These are phyloP conservation scores for Gaultheria prostrata DNA, from an alignment of 148 eudicot species.

Conservation along the genomic window DNA sequence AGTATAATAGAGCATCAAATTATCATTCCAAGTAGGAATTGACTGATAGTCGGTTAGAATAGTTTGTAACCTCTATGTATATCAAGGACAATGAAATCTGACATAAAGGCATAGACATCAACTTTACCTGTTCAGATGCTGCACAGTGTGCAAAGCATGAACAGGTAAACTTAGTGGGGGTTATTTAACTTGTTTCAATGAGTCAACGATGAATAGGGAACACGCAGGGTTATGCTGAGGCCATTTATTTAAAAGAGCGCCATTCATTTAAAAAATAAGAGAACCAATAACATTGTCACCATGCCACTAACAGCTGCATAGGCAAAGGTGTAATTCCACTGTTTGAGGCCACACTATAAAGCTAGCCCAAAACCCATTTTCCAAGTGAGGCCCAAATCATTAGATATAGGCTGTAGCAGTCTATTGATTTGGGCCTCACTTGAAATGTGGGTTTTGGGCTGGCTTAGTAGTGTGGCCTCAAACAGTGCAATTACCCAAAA, in stretches of 20 bases:
- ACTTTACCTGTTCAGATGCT: neutral
- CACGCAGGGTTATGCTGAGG: neutral
- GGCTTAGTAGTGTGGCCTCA: neutral
- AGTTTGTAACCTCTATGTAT: neutral
- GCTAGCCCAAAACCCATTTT: neutral
- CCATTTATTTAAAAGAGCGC: neutral
- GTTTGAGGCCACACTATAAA: neutral
- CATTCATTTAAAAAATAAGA: neutral
- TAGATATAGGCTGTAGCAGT: neutral
- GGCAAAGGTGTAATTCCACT: neutral
- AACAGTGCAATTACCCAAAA: neutral
- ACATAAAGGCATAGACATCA: neutral
- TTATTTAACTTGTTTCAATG: neutral
- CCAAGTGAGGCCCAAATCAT: neutral
- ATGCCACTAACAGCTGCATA: neutral
- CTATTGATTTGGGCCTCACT: neutral
- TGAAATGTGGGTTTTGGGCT: neutral
- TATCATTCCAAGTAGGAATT: slow-evolving; percentile 7
- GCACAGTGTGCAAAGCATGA: neutral
- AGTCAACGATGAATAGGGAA: slow-evolving; percentile 4
- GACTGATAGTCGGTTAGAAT: neutral
- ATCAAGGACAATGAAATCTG: neutral
- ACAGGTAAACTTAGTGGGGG: neutral
- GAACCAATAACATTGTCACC: neutral
- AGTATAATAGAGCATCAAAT: neutral